These are phyloP conservation scores for Microdochium paspali DNA, from an alignment of 2,329 filamentous ascomycete species.

Conservation along the genomic window DNA sequence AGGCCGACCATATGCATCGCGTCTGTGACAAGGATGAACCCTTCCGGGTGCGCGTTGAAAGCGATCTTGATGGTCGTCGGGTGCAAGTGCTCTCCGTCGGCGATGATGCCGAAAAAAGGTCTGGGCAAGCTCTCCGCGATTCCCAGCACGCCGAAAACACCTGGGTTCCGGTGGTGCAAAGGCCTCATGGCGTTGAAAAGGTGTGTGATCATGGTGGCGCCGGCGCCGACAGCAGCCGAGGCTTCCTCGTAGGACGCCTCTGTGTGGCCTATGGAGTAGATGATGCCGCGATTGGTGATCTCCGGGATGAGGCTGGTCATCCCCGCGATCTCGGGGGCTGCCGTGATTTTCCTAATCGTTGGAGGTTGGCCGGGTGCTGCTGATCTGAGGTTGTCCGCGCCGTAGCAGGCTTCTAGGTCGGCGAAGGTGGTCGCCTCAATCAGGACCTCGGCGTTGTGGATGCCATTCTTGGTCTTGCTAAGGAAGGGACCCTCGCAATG, in stretches of 20 bases:
- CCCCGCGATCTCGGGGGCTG: slow-evolving; percentile 69
- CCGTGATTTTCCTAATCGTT: slow-evolving; percentile 71
- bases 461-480: slow-evolving; percentile 72
- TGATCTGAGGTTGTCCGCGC: slow-evolving; percentile 52
- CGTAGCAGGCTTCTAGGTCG: slow-evolving; percentile 66
- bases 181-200: slow-evolving; percentile 92
- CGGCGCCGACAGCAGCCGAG: slow-evolving; percentile 58
- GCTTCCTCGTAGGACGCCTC: slow-evolving; percentile 82
- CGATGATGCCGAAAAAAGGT: slow-evolving; percentile 82
- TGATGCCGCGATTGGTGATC: slow-evolving; percentile 55
- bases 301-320: slow-evolving; percentile 62
- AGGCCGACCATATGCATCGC: slow-evolving; percentile 83
- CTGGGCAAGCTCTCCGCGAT: slow-evolving; percentile 46
- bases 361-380: slow-evolving; percentile 22
- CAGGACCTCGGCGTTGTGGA: slow-evolving; percentile 70
- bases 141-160: slow-evolving; percentile 79
- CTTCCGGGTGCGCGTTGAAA: slow-evolving; percentile 74
- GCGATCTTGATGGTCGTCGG: slow-evolving; percentile 84
- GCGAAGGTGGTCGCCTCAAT: slow-evolving; percentile 51
- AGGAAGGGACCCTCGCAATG: slow-evolving; percentile 91
- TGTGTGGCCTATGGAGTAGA: slow-evolving; percentile 77
- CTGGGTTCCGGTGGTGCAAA: slow-evolving; percentile 83
- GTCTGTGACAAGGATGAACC: slow-evolving; percentile 84
- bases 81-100: slow-evolving; percentile 84
- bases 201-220: slow-evolving; percentile 84